Evolutionary conservation across 1,284 basidiomycete species (phyloP), one percentile per base, ranked within the genome.

Genomic region (Erythrobasidium hasegawianum): DNA sequence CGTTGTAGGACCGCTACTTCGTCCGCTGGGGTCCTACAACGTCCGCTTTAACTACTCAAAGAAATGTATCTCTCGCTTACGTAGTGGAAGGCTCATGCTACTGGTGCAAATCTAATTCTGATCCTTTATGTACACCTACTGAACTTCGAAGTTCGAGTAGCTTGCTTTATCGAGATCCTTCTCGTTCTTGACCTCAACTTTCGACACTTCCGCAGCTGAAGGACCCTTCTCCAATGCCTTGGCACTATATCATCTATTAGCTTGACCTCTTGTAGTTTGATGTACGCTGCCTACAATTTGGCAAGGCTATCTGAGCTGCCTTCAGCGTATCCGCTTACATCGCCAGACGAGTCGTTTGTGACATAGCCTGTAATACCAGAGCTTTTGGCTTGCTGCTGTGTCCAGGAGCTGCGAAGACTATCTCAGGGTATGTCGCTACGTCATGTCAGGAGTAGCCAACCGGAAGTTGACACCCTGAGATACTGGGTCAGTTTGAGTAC

Each of bases 391-490:
- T 65, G 62, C 41, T 57, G 47, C 7, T 40, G 55, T 20, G 62
- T 65, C 62, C 62, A 65, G 10, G 61, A 64, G 26, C 61, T 64
- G 39, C 38, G 47, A 13, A 24, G 22, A 16, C 10, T 18, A 16
- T 40, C 26, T 40, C 26, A 10, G 50, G n/a, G 41, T 8, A 40
- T 39, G 1, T 64, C 11, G 33, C 26, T 38, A 22, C 20, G 39
- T 10, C 43, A n/a, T 27, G 14, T 26, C 1, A 10, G 22, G 47
- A 38, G 43, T 14, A 24, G 16, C 22, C n/a, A 47, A 64, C 61
- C 61, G 41, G 54, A 64, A 64, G 61, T 64, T 64, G 27, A 64
- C 61, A 5, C 61, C 61, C 61, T 64, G 61, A 24, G 14, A 53
- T 16, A 24, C 8, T 8, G 24, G 26, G 16, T 29, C 9, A 29